Evolutionary conservation across 108 stramenopile species (phyloP), one percentile per base, ranked within the genome.

Genomic region (Craspedostauros australis): DNA sequence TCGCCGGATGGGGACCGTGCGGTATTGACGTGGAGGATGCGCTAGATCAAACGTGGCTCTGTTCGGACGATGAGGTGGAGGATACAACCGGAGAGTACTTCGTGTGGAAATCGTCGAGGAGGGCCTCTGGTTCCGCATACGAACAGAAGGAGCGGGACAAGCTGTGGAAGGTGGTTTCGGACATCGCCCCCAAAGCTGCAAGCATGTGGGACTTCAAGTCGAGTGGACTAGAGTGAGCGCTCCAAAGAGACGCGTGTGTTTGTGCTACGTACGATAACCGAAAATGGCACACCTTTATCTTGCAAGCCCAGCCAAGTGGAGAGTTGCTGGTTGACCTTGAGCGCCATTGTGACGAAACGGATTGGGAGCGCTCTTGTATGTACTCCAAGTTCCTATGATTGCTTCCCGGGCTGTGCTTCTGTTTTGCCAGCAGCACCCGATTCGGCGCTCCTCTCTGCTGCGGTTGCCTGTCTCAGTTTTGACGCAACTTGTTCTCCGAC

Each of bases 1-100:
- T 88, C 39, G 91, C 88, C 2, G 92, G 92, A 12, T 96, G 95
- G 95, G 95, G 95, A 5, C 54, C 75, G n/a, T 79, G 79, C 47
- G 94, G 94, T 38, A 91, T 95, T 28, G 51, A 55, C 23, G 50
- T 58, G 1, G 30, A 51, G 12, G 40, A 46, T 22, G 65, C 65
- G 12, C 42, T 62, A 23, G 68, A 70, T 36, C 54, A 70, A 50
- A 56, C 54, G 12, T 70, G 48, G 53, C 39, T 62, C 20, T 70
- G 68, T 27, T 41, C 41, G 28, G 47, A 50, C 3, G 25, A 49
- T 30, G 57, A 64, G 29, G 56, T 71, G 32, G 52, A 60, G 41
- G 43, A 22, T 15, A 38, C 48, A 15, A 47, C 60, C 4, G 68
- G 68, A 24, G 30, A 56, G 26, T 70, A 62, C 40, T 70, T 70